These are phyloP conservation scores for Volvox africanus DNA, from an alignment of 139 green algal species.

Conservation along the genomic window DNA sequence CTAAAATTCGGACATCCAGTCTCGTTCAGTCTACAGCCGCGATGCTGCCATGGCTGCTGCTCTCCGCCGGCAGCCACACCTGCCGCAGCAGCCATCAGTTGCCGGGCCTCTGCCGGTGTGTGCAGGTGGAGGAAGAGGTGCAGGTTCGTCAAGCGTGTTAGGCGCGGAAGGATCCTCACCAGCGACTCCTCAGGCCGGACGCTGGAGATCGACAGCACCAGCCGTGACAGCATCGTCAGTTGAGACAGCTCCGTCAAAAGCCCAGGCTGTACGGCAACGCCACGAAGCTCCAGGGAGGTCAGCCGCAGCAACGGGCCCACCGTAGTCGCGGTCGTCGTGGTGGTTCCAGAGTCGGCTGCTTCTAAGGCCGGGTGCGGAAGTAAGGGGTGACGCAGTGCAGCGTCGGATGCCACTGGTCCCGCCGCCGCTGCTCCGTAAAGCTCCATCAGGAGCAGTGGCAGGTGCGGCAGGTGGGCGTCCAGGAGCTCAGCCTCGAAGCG, in stretches of 20 bases:
- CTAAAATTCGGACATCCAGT: neutral
- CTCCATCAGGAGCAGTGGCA: neutral
- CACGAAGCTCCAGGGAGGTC: neutral
- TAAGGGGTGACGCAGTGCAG: neutral
- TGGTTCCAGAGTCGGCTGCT: neutral
- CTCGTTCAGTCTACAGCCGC: neutral
- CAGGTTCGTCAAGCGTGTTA: neutral
- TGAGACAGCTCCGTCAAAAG: neutral
- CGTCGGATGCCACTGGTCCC: neutral
- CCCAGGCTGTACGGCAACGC: neutral
- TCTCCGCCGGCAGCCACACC: neutral
- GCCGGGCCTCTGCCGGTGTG: neutral
- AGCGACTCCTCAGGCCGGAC: constrained; percentile 20
- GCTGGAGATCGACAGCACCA: constrained; percentile 20
- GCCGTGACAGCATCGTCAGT: neutral
- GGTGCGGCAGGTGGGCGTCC: neutral
- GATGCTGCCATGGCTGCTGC: neutral
- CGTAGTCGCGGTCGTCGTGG: neutral
- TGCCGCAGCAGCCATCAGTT: neutral
- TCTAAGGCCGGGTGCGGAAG: neutral
- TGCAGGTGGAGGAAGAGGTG: constrained; percentile 37
- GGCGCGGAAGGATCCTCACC: neutral
- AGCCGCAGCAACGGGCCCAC: neutral
- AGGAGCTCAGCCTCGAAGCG: constrained; percentile 27
- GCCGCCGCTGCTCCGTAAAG: neutral